Percentiles rank a stretch among this genome's conserved stretches.
These are phyloP conservation scores for Macrotyloma uniflorum DNA, from an alignment of 306 rosid genomes.

Conservation along the genomic window DNA sequence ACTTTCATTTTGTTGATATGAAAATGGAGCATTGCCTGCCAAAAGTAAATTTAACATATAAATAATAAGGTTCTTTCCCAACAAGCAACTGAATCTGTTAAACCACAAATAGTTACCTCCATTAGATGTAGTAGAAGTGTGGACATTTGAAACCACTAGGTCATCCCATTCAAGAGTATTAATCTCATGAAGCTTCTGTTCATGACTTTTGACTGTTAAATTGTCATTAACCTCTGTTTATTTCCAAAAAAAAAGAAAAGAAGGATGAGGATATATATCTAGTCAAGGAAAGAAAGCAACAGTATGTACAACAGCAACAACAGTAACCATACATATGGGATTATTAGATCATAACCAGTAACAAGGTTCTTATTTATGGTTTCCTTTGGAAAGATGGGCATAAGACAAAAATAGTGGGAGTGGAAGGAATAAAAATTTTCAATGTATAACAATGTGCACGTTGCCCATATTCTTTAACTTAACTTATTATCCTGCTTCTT, in stretches of 20 bases:
- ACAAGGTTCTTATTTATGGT: neutral
- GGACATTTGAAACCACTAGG: slow-evolving; percentile 61
- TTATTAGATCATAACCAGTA: slow-evolving; percentile 11
- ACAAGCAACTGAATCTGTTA: slow-evolving; percentile 36
- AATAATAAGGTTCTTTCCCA: slow-evolving; percentile 33
- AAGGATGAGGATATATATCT: slow-evolving; percentile 37
- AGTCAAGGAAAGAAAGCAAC: slow-evolving; percentile 32
- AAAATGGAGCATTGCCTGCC: slow-evolving; percentile 53
- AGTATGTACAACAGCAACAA: slow-evolving; percentile 11
- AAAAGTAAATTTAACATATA: slow-evolving; percentile 19
- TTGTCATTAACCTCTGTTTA: slow-evolving; percentile 55
- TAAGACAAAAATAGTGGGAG: neutral
- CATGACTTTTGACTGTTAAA: slow-evolving; percentile 55
- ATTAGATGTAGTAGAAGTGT: slow-evolving; percentile 40
- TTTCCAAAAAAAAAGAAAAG: slow-evolving; percentile 36
- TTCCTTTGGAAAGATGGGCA: slow-evolving; percentile 27
- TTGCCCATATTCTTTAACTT: neutral
- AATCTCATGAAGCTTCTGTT: slow-evolving; percentile 77
- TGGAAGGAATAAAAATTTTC: neutral
- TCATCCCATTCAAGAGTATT: slow-evolving; percentile 99
- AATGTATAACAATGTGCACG: slow-evolving; percentile 18
- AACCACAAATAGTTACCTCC: slow-evolving; percentile 65
- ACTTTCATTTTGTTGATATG: slow-evolving; percentile 60
- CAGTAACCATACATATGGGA: neutral
- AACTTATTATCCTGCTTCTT: neutral